phyloP scores from a whole-genome alignment of 2,329 filamentous ascomycete genomes.

The Pseudogymnoascus sp. region DNA sequence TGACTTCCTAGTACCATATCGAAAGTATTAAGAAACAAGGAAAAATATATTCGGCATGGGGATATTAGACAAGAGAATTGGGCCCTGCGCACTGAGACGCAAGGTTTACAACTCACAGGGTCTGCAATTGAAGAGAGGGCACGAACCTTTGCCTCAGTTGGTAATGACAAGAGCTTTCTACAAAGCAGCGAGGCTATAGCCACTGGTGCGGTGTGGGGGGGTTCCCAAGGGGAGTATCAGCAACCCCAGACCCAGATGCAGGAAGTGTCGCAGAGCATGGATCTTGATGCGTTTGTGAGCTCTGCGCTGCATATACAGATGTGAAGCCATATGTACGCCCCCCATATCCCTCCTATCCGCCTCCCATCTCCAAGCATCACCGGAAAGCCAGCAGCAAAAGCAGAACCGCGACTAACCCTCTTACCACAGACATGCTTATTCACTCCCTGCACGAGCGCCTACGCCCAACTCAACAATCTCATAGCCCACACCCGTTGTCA shows the following conservation, averaged over 20 bases:
- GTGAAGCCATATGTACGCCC: constrained; percentile 75
- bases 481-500: constrained; percentile 87
- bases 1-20: not conserved
- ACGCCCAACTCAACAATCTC: constrained; percentile 85
- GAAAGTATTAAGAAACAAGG: too few relatives aligned
- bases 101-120: not conserved
- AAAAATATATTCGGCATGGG: not conserved
- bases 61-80: too few relatives aligned
- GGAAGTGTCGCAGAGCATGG: constrained; percentile 62
- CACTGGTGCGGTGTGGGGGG: too few relatives aligned
- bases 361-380: not conserved
- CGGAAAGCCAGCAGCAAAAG: not conserved
- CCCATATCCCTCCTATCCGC: not conserved
- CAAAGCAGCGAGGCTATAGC: not conserved
- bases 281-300: too few relatives aligned
- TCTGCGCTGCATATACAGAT: constrained; percentile 86
- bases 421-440: constrained; percentile 52
- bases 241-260: not conserved
- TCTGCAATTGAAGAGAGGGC: not conserved
- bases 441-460: constrained; percentile 65
- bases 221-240: not conserved
- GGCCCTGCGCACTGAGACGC: not conserved
- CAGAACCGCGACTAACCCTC: constrained; percentile 3
- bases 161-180: not conserved
- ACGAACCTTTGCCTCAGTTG: not conserved